A percentile compares a stretch with the other conserved stretches of the same genome.
Evolutionary conservation across 352 stramenopile genomes (phyloP).

Genomic region (Phytophthora podocarpi): DNA sequence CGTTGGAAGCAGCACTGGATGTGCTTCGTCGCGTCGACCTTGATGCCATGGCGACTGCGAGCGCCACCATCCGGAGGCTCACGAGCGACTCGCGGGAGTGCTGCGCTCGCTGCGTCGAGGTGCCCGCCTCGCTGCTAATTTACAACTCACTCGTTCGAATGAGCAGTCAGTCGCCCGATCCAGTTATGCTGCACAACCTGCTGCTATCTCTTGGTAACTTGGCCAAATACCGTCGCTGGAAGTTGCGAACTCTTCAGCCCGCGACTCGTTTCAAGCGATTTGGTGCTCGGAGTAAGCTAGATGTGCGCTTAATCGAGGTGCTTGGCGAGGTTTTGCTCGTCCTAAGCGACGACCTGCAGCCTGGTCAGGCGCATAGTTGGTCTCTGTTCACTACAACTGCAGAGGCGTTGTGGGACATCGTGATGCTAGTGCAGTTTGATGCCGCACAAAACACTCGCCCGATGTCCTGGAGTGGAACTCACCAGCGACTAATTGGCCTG

Average conservation of each 20-base stretch:
- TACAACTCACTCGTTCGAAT: background rate
- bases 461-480: conserved; percentile 1
- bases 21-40: background rate
- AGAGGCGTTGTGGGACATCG: background rate
- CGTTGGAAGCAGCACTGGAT: background rate
- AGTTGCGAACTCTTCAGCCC: background rate
- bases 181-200: background rate
- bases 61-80: background rate
- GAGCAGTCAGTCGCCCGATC: background rate
- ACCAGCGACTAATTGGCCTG: background rate
- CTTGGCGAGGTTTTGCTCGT: background rate
- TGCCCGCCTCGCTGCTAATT: background rate
- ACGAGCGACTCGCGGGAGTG: background rate
- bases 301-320: conserved; percentile 1
- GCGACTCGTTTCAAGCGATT: background rate
- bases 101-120: conserved; percentile 2
- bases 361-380: background rate
- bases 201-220: background rate
- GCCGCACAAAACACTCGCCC: background rate
- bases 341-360: background rate
- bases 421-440: background rate
- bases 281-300: background rate
- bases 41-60: background rate
- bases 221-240: conserved; percentile 2
- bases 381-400: background rate